phyloP scores from a whole-genome alignment of 1,139 yeast genomes.

The Yamadazyma jaroonii region DNA sequence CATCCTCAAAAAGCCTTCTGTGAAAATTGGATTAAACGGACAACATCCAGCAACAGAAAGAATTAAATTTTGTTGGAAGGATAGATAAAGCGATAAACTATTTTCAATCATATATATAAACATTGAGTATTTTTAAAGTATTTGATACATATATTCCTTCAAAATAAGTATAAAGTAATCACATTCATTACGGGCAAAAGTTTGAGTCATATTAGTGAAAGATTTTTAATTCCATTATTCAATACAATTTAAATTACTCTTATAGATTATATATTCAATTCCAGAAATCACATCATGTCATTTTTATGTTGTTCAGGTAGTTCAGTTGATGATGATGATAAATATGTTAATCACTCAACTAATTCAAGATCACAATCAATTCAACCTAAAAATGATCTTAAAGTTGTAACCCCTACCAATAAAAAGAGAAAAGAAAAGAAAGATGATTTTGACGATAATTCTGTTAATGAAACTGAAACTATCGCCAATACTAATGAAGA shows the following conservation, averaged over 20 bases:
- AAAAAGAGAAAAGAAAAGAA: slow-evolving; percentile 24
- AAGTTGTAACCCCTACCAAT: slow-evolving; percentile 3
- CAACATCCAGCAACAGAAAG: slow-evolving; percentile 3
- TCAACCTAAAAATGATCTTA: background rate
- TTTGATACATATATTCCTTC: too few species aligned
- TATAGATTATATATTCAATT: too few species aligned
- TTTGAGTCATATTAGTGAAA: too few species aligned
- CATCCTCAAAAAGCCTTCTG: slow-evolving; percentile 1
- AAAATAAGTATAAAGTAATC: too few species aligned
- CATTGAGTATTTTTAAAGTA: too few species aligned
- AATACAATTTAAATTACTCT: too few species aligned
- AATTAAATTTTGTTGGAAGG: background rate
- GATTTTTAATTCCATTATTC: too few species aligned
- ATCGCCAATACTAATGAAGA: slow-evolving; percentile 43
- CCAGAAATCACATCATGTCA: slow-evolving; percentile 4
- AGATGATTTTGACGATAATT: slow-evolving; percentile 37
- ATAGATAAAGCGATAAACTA: too few species aligned
- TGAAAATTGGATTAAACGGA: slow-evolving; percentile 5
- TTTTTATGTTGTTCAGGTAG: slow-evolving; percentile 36
- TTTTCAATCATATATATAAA: too few species aligned
- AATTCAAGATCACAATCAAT: slow-evolving; percentile 5
- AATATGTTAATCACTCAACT: slow-evolving; percentile 10
- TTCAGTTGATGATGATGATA: slow-evolving; percentile 35
- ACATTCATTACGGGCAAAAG: too few species aligned
- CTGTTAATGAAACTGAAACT: slow-evolving; percentile 44